A percentile compares a stretch with the other conserved stretches of the same genome.
phyloP scores from a whole-genome alignment of 139 green algal species.

The Edaphochlamys debaryana region DNA sequence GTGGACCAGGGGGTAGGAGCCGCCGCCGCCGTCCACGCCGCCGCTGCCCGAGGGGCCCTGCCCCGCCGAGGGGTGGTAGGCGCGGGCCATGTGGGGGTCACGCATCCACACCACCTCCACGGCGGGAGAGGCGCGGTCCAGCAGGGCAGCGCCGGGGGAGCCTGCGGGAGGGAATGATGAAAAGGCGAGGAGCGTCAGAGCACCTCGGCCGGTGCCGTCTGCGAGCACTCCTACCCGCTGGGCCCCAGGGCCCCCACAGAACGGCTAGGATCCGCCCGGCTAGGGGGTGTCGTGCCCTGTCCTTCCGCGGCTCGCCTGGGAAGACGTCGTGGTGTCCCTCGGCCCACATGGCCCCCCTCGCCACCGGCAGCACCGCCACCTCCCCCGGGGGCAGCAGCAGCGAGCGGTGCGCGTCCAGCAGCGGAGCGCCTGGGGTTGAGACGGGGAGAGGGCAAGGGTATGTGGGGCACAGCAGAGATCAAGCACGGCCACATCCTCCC shows the following conservation, averaged over 20 bases:
- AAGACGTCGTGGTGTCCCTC: conserved; percentile 40
- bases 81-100: background rate
- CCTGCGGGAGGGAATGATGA: background rate
- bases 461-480: background rate
- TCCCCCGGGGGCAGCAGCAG: conserved; percentile 41
- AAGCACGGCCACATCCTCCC: background rate
- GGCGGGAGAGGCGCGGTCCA: conserved; percentile 34
- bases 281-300: no score
- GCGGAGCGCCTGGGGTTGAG: conserved; percentile 43
- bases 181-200: no score
- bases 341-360: conserved; percentile 40
- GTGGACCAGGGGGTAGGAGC: conserved; percentile 51
- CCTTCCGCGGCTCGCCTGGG: conserved; percentile 4
- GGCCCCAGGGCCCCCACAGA: no score
- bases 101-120: conserved; percentile 32
- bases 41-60: no score
- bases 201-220: no score
- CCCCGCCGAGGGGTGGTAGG: no score
- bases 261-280: no score
- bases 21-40: background rate
- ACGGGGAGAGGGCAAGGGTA: background rate
- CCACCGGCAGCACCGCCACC: conserved; percentile 37
- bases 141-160: conserved; percentile 35
- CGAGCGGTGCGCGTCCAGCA: conserved; percentile 39
- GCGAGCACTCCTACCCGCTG: no score